Evolutionary conservation across 257 asterid species (phyloP).

Genomic region (Osmanthus fragrans): DNA sequence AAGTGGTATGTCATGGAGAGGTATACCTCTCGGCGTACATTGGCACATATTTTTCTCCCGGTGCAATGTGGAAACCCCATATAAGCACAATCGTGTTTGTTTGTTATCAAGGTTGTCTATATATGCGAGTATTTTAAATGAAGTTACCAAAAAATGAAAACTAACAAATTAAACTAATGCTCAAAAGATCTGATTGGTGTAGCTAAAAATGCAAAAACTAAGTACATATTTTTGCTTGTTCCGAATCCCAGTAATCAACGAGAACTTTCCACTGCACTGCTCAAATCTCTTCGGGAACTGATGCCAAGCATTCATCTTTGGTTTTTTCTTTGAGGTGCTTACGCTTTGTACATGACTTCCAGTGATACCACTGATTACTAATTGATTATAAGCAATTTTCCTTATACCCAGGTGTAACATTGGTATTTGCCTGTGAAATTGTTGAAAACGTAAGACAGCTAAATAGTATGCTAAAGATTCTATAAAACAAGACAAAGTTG

Average conservation of each 20-base stretch:
- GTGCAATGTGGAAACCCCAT: not conserved
- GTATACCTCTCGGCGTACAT: not conserved
- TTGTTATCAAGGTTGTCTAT: not conserved
- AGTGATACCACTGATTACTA: not conserved
- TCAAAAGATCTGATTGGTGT: not conserved
- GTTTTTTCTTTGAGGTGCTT: not conserved
- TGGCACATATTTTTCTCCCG: not conserved
- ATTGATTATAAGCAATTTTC: not conserved
- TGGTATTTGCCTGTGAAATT: not conserved
- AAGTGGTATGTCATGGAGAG: too few relatives aligned
- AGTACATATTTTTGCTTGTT: not conserved
- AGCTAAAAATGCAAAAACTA: too few relatives aligned
- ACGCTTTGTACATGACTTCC: not conserved
- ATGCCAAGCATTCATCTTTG: not conserved
- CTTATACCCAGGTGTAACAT: not conserved
- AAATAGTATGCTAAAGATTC: too few relatives aligned
- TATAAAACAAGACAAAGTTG: too few relatives aligned
- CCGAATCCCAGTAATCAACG: not conserved
- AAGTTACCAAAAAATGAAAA: too few relatives aligned
- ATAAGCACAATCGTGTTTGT: not conserved
- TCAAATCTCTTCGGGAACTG: not conserved
- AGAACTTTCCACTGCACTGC: not conserved
- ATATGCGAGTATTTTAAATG: too few relatives aligned
- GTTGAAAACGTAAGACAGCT: not conserved
- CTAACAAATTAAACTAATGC: too few relatives aligned